phyloP scores from a whole-genome alignment of 345 rosid species.

The Lumnitzera racemosa region DNA sequence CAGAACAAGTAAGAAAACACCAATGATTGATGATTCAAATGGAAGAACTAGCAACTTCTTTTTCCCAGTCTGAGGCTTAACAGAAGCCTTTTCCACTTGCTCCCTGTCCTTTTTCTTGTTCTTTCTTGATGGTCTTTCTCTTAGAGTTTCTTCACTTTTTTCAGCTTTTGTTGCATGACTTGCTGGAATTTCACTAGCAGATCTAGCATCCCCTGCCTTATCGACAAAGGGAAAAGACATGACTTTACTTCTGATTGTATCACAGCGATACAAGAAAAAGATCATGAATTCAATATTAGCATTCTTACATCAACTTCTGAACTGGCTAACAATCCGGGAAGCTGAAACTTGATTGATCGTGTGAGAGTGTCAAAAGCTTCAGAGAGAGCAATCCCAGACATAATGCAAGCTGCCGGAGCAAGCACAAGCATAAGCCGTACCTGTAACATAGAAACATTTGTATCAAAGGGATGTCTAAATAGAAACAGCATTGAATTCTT shows the following conservation, averaged over 20 bases:
- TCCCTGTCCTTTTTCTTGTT: conserved; percentile 37
- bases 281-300: conserved; percentile 7
- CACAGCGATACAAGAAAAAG: background rate
- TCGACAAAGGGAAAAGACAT: conserved; percentile 20
- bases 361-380: conserved; percentile 93
- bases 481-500: background rate
- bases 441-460: conserved; percentile 25
- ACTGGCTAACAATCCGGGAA: conserved; percentile 34
- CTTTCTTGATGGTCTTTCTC: conserved; percentile 16
- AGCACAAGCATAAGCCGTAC: conserved; percentile 98
- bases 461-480: background rate
- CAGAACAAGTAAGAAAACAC: conserved; percentile 74
- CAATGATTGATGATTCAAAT: conserved; percentile 65
- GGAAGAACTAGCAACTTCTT: conserved; percentile 82
- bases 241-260: background rate
- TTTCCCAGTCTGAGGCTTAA: conserved; percentile 35
- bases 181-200: conserved; percentile 22
- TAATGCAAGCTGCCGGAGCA: conserved; percentile 99
- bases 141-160: conserved; percentile 11
- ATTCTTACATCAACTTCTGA: conserved; percentile 51
- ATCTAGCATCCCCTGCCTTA: conserved; percentile 59
- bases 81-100: conserved; percentile 33
- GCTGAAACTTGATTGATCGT: conserved; percentile 82
- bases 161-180: conserved; percentile 13
- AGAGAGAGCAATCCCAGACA: conserved; percentile 98